Base-by-base conservation (phyloP, 306 rosid genomes). In the Potentilla sterilis region DNA sequence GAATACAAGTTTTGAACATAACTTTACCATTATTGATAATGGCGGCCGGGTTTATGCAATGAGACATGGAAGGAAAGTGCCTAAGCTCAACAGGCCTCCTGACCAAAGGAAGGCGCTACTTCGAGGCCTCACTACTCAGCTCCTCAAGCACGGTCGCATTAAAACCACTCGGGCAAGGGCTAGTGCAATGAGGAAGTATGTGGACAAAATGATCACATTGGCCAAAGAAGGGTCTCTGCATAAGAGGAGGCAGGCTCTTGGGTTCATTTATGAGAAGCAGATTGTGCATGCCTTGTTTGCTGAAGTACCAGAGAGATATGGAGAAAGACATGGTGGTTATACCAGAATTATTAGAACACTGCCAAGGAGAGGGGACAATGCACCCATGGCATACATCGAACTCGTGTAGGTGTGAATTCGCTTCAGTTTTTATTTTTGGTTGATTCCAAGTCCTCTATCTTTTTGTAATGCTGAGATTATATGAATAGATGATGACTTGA, bases 241-340 rank as follows among this genome's bases (percentile, higher is more conserved):
- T 76, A 95, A 95, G 86, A 90, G 98, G 86, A 87, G 98, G 84
- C 98, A 95, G 34, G 98, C 98, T 46, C 94, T 95, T 40, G 97
- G 98, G 38, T 95, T 86, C 84, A 85, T 95, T 66, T 95, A 95
- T 18, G 97, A 95, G 84, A 95, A 95, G 85, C 97, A 95, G 83
- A 86, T 95, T 69, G 98, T 95, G 49, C 98, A 95, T 78, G 98
- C 98, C 58, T 81, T 95, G 42, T 95, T 95, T 80, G 97, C 96
- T 0, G 98, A 95, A 87, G 98, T 89, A 52, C 89, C 70, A 16
- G 95, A 88, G n/a, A 89, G 97, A 63, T 95, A 95, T 42, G 97
- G 96, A 12, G 96, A 92, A 70, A 86, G 98, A 70, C 90, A 95
- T 76, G 98, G 98, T 68, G 97, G 98, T 11, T 95, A 95, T 70